These are phyloP conservation scores for Vigna reflexopilosa DNA, from an alignment of 306 rosid species.

Conservation along the genomic window DNA sequence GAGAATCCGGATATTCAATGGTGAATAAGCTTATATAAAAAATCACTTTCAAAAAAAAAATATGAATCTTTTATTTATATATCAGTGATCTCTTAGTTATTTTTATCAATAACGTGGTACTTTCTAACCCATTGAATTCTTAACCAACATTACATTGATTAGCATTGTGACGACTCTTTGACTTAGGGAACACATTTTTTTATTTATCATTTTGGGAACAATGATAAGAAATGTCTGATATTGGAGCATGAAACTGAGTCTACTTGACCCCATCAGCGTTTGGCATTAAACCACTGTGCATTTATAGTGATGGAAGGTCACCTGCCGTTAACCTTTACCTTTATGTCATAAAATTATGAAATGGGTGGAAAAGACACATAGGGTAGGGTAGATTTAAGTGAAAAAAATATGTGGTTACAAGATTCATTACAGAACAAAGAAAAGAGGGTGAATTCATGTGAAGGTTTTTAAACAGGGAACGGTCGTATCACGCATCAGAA, in stretches of 20 bases:
- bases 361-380: neutral
- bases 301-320: conserved; percentile 17
- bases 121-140: no score
- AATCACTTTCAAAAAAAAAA: no score
- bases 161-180: conserved; percentile 33
- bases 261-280: neutral
- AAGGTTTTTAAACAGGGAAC: conserved; percentile 50
- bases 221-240: conserved; percentile 15
- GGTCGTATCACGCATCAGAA: conserved; percentile 55
- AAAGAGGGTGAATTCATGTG: conserved; percentile 56
- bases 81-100: no score
- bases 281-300: neutral
- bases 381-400: conserved; percentile 9
- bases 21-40: no score
- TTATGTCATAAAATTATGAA: conserved; percentile 2
- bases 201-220: neutral
- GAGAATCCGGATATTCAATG: no score
- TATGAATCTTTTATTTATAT: no score
- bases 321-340: conserved; percentile 19
- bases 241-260: conserved; percentile 7
- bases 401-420: conserved; percentile 30
- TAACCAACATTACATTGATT: conserved; percentile 20
- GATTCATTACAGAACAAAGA: neutral
- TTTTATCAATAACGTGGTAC: no score
- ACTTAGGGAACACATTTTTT: neutral